Base-by-base conservation (phyloP, 2,329 filamentous ascomycete species). In the Ophiobolus disseminans region DNA sequence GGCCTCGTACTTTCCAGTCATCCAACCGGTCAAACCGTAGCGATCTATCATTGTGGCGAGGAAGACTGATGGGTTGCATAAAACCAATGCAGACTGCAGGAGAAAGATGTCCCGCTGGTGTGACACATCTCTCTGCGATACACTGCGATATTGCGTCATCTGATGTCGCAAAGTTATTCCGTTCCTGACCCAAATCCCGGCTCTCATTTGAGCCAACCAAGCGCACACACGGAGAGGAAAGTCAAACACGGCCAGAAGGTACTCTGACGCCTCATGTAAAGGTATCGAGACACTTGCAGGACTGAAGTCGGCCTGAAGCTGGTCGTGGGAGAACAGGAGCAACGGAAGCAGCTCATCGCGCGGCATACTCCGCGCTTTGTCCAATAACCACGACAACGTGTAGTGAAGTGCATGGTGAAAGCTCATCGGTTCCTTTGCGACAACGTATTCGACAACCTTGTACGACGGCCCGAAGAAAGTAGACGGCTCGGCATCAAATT, bases 341-440 rank as follows among this genome's bases (percentile, higher is more conserved):
- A 96, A 75, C 3, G 80, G 79, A 34, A 80, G 82, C 55, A 97
- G 79, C 39, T 87, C 80, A 16, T 87, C 82, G 7, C 81, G 80
- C 23, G 84, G 78, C 78, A 96, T 86, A 39, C 84, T 82, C 66
- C 92, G 91, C 35, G 87, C 94, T 60, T 89, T 90, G 71, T 99
- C 94, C 49, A 99, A 83, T 28, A 99, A 79, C 94, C 94, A 99
- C 0, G 94, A 99, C 1, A 97, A 77, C 0, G 91, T 95, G 70
- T 97, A 99, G 74, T 99, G 94, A 21, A 99, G 81, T 1, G 91
- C 91, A 70, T 99, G 94, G 68, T 99, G 94, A 73, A 99, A 97
- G 76, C 94, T 97, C 76, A 99, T 94, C 1, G 89, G 85, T 60
- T 96, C 89, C 59, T 88, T 87, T 61, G 96, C 91, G 8, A 99